Evolutionary conservation across 768 basidiomycete species (phyloP), one percentile per base, ranked within the genome.

Genomic region (Strobilomyces echinocephalus): DNA sequence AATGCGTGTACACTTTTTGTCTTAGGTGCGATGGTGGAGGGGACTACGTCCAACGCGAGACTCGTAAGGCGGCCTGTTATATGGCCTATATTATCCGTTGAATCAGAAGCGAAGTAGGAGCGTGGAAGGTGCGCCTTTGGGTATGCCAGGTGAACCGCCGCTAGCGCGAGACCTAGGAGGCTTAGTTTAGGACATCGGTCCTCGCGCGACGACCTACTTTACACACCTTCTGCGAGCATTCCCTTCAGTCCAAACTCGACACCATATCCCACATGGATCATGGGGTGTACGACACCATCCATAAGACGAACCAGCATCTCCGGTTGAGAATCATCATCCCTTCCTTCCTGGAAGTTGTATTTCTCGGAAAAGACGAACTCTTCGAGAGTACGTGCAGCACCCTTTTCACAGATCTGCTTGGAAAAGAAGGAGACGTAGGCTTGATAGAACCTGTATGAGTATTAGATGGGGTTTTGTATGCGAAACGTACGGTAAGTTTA

Each of bases 231-330:
- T 3, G 76, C 78, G 1, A 83, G 60, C 63, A 85, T 73, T 0
- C 85, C 87, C 15, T 77, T 79, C 34, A 87, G 44, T 7, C 76
- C 76, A 53, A 88, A 87, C 66, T 88, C 87, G 4, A 74, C 55
- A 0, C 85, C 87, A 58, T 81, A 78, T 3, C 83, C 85, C 5
- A 70, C 58, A 59, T 87, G 83, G 40, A 88, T 87, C 50, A 85
- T 45, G 0, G 86, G 76, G 58, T 88, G 87, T 2, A 87, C 9
- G 18, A 88, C 58, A 0, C 77, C 81, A 0, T 73, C 69, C 14
- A 57, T 20, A 50, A 82, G 72, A 15, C 83, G 78, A 47, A 67
- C 72, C 5, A 87, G 62, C 80, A 88, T 81, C 50, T 75, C 68
- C 0, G 80, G 81, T 26, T 78, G 74, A 3, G 52, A 5, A 0